Percentiles rank a stretch among this genome's conserved stretches.
These are phyloP conservation scores for Scheffersomyces segobiensis DNA, from an alignment of 1,139 yeast species.

Conservation along the genomic window DNA sequence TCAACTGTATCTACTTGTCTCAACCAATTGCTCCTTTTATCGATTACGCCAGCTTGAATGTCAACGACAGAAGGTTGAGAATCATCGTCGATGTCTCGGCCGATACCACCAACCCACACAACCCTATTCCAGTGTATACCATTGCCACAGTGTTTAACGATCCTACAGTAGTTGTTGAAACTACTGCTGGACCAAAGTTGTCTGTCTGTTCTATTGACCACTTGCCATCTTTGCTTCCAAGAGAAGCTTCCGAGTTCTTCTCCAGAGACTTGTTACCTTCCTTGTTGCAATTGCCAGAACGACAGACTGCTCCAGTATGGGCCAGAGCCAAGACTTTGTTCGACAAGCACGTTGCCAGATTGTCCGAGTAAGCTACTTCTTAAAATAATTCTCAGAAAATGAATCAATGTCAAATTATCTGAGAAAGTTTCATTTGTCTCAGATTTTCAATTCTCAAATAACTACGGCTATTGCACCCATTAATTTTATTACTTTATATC, in stretches of 20 bases:
- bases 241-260: slow-evolving; percentile 94
- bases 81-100: slow-evolving; percentile 97
- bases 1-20: slow-evolving; percentile 94
- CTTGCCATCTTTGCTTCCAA: slow-evolving; percentile 89
- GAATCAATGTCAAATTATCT: not conserved
- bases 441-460: not conserved
- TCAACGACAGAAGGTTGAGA: slow-evolving; percentile 68
- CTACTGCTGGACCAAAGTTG: slow-evolving; percentile 77
- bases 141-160: slow-evolving; percentile 86
- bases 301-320: slow-evolving; percentile 89
- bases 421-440: not conserved
- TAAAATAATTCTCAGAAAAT: not conserved
- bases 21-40: slow-evolving; percentile 92
- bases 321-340: slow-evolving; percentile 79
- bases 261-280: slow-evolving; percentile 86
- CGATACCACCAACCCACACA: slow-evolving; percentile 97
- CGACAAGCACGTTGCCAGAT: slow-evolving; percentile 77
- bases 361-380: slow-evolving; percentile 16
- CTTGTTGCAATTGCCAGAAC: slow-evolving; percentile 76
- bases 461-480: not conserved
- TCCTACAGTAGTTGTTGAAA: slow-evolving; percentile 84
- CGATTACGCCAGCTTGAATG: slow-evolving; percentile 66
- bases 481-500: not conserved
- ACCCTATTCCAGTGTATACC: slow-evolving; percentile 91
- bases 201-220: slow-evolving; percentile 97